These are phyloP conservation scores for Penicillium bovifimosum DNA, from an alignment of 495 filamentous ascomycete species.

Conservation along the genomic window DNA sequence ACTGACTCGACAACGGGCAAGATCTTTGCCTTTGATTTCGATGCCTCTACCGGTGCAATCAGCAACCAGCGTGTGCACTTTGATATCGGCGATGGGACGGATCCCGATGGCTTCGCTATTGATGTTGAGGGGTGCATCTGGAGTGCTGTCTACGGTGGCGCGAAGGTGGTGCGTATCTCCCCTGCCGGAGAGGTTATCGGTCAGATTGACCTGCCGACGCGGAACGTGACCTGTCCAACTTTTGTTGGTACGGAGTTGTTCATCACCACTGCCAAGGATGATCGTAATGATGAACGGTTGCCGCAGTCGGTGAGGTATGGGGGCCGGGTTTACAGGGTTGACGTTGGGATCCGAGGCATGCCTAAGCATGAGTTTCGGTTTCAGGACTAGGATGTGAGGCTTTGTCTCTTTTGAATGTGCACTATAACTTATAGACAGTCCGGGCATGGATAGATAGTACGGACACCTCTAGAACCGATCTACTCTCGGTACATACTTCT, in stretches of 20 bases:
- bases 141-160: slow-evolving; percentile 71
- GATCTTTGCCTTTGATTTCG: slow-evolving; percentile 73
- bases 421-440: not conserved
- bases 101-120: slow-evolving; percentile 70
- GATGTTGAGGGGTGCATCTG: slow-evolving; percentile 70
- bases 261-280: slow-evolving; percentile 66
- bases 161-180: slow-evolving; percentile 61
- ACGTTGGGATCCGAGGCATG: slow-evolving; percentile 60
- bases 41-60: slow-evolving; percentile 54
- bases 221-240: slow-evolving; percentile 62
- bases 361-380: slow-evolving; percentile 50
- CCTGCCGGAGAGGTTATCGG: slow-evolving; percentile 60
- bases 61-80: slow-evolving; percentile 56
- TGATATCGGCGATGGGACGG: slow-evolving; percentile 41
- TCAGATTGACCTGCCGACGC: slow-evolving; percentile 61
- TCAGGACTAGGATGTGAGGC: slow-evolving; percentile 4
- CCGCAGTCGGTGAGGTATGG: slow-evolving; percentile 56
- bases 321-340: slow-evolving; percentile 60
- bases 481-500: not conserved
- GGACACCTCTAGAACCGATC: not conserved
- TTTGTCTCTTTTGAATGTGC: too few species aligned
- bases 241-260: slow-evolving; percentile 72
- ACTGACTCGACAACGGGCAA: slow-evolving; percentile 68
- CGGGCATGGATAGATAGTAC: not conserved
- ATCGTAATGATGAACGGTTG: slow-evolving; percentile 42